These are phyloP conservation scores for Solanum etuberosum DNA, from an alignment of 257 asterid genomes.

Conservation along the genomic window DNA sequence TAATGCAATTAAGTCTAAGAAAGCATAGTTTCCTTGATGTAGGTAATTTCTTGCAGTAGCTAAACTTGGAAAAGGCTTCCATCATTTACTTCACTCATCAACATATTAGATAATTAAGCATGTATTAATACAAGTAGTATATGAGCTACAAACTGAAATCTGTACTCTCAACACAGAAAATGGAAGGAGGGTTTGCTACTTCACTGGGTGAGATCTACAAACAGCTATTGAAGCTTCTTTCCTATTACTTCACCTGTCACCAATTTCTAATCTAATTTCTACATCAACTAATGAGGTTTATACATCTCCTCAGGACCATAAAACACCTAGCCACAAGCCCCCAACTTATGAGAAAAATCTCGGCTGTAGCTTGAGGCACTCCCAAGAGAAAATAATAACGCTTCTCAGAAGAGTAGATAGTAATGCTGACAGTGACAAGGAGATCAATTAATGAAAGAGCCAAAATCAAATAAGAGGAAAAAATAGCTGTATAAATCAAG, in stretches of 20 bases:
- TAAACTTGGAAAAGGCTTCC: background rate
- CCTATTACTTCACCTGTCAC: background rate
- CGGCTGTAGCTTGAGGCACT: background rate
- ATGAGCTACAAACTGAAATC: background rate
- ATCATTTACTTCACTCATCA: background rate
- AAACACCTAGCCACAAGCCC: background rate
- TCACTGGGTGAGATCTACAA: background rate
- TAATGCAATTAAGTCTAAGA: background rate
- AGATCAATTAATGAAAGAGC: background rate
- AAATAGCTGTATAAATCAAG: background rate
- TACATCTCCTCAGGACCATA: background rate
- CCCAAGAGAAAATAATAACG: background rate
- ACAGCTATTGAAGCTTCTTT: background rate
- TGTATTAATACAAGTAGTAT: background rate
- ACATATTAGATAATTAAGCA: background rate
- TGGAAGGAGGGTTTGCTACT: background rate
- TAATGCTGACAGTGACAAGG: background rate
- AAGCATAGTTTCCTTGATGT: background rate
- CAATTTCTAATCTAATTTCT: background rate
- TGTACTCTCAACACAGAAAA: background rate
- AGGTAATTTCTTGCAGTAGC: background rate
- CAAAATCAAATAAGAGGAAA: background rate
- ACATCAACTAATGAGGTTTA: background rate
- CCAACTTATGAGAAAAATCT: background rate
- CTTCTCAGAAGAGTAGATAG: background rate